Percentiles rank a stretch among this genome's conserved stretches.
Evolutionary conservation across 2,329 filamentous ascomycete species (phyloP).

Genomic region (Beauveria brongniartii): DNA sequence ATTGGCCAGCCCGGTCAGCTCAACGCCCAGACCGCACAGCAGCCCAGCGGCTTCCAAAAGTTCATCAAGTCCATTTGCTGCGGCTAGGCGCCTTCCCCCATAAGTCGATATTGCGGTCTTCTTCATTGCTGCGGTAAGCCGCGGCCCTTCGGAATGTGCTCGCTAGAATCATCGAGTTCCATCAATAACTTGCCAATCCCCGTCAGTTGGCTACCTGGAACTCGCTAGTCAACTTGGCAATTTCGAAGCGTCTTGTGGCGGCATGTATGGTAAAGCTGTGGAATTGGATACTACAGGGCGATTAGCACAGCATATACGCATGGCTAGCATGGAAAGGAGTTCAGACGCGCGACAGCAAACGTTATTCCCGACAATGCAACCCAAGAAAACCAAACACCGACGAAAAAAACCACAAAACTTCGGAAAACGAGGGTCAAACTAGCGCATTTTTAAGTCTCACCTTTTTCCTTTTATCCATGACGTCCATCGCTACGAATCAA

Average conservation of each 20-base stretch:
- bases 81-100: conserved; percentile 43
- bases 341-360: background rate
- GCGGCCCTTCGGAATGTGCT: conserved; percentile 13
- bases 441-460: background rate
- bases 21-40: conserved; percentile 55
- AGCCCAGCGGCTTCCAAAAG: conserved; percentile 81
- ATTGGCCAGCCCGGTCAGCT: conserved; percentile 43
- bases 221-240: background rate
- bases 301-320: background rate
- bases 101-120: conserved; percentile 22
- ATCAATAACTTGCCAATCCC: background rate
- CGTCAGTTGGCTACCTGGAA: background rate
- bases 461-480: background rate
- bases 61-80: conserved; percentile 90
- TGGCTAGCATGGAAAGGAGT: background rate
- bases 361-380: background rate
- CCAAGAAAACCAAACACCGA: background rate
- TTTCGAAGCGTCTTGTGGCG: background rate
- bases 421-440: background rate
- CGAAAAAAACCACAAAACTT: background rate
- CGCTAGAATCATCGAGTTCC: conserved; percentile 7
- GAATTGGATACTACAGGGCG: conserved; percentile 1
- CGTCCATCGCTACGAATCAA: conserved; percentile 2
- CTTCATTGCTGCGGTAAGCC: conserved; percentile 20
- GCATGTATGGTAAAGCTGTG: background rate